Base-by-base conservation (phyloP, 2,329 filamentous ascomycete species). In the Samsoniella hepiali region DNA sequence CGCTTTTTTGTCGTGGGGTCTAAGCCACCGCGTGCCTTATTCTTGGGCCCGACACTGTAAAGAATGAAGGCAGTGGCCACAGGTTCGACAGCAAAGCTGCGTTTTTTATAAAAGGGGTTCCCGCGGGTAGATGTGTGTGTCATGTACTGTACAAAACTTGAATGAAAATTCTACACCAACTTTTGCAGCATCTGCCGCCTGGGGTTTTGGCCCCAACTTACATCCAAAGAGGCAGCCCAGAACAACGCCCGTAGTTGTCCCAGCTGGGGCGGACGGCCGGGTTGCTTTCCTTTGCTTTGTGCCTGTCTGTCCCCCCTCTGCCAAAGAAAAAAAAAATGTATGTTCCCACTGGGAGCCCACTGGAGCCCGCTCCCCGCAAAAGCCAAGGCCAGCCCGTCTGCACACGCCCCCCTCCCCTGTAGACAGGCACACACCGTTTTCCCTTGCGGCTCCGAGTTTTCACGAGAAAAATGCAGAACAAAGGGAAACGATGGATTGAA, bases 391-490 rank as follows among this genome's bases (percentile, higher is more conserved):
- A 17, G 29, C 47, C 38, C 27, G 27, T 13, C 34, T 53, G 58
- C 36, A 51, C 47, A 60, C 57, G 45, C 58, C 58, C 49, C 49
- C 58, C 40, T 3, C 29, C 17, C 53, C 36, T 27, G 10, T 49
- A 32, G 29, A 22, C 15, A 10, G 29, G 7, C 11, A 9, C 31
- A 31, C 22, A 13, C 29, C 42, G 22, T 38, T 29, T 22, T 22
- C 22, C 22, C 22, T 22, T 44, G 47, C 42, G 44, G 44, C 45
- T 60, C 61, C 61, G 61, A 63, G 27, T 63, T 63, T 63, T 63
- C 29, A 55, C 58, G 58, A 61, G 22, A 40, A 10, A 13, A 13
- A 15, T 29, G 17, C 3, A 22, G 31, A 10, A 44, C 2, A 10
- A 44, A 15, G 17, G n/a, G 40, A 17, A 49, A 58, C 22, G 54